Evolutionary conservation across 345 rosid genomes (phyloP).

Genomic region (Euclidium syriacum): DNA sequence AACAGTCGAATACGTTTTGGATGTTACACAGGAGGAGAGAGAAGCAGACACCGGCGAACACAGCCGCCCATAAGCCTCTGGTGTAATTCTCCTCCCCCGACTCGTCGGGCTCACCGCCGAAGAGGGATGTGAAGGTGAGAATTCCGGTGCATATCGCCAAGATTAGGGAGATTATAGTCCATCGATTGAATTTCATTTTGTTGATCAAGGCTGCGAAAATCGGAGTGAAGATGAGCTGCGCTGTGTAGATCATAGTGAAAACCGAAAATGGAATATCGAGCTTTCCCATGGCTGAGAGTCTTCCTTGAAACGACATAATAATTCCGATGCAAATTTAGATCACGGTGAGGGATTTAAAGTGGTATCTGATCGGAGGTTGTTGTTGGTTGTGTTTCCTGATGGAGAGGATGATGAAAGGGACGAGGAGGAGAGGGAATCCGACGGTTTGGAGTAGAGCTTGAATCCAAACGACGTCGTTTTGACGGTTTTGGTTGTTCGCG

Average conservation of each 20-base stretch:
- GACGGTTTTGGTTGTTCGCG: background rate
- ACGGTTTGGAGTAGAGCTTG: background rate
- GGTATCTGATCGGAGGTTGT: background rate
- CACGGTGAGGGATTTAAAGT: constrained; percentile 14
- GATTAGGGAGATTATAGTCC: background rate
- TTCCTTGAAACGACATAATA: background rate
- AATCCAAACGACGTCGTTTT: background rate
- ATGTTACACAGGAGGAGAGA: background rate
- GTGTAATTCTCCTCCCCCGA: background rate
- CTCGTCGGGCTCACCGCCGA: background rate
- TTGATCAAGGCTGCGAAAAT: background rate
- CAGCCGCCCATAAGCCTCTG: background rate
- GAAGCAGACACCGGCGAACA: background rate
- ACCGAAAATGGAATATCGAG: background rate
- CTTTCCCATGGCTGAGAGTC: background rate
- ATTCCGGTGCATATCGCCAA: constrained; percentile 21
- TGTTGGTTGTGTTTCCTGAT: background rate
- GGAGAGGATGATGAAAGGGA: background rate
- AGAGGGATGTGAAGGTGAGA: constrained; percentile 27
- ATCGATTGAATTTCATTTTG: background rate
- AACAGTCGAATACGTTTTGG: constrained; percentile 3
- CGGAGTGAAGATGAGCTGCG: background rate
- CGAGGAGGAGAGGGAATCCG: background rate
- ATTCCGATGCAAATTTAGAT: background rate
- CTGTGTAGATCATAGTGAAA: constrained; percentile 12